Evolutionary conservation across 345 rosid genomes (phyloP), one percentile per base, ranked within the genome.

Genomic region (Lagerstroemia speciosa): DNA sequence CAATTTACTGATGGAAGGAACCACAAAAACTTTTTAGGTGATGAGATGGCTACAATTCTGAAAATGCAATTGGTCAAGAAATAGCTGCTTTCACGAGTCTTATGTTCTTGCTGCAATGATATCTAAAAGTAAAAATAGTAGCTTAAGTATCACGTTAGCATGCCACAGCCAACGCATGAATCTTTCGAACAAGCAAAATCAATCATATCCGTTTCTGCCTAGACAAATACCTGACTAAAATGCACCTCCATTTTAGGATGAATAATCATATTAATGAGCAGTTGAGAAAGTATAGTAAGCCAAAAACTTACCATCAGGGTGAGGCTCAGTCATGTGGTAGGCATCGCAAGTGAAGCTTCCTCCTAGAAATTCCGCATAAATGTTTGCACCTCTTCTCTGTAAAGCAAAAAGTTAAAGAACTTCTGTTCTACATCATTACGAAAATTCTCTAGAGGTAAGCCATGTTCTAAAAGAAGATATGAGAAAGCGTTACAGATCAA

Each of bases 311-410:
- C 87, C 87, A 64, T 79, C 83, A 38, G 85, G 87, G 22, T 64
- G 85, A 32, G 87, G 87, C 70, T 83, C 81, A 40, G 85, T 76
- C 80, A 81, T 76, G 72, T 81, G 87, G 70, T 78, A 78, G 32
- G 89, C 87, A 79, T 78, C 89, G 57, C 78, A 74, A 7, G 81
- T 81, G 70, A 83, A 81, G 74, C 87, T 83, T 69, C 89, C 89
- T 32, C 89, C 87, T 24, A 83, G 78, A 75, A 85, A 78, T 74
- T 85, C 85, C 3, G 87, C 89, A 78, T 79, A 81, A 63, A 83
- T 83, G 45, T 65, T 74, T 67, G 87, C 89, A 53, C 85, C 81
- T 76, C 87, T 81, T 68, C 69, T 76, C 87, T 85, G 81, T 69
- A 64, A 75, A n/a, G 24, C 3, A 64, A 37, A 27, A 27, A 6